phyloP scores from a whole-genome alignment of 495 filamentous ascomycete genomes.

The Hypoxylon subgilvum region DNA sequence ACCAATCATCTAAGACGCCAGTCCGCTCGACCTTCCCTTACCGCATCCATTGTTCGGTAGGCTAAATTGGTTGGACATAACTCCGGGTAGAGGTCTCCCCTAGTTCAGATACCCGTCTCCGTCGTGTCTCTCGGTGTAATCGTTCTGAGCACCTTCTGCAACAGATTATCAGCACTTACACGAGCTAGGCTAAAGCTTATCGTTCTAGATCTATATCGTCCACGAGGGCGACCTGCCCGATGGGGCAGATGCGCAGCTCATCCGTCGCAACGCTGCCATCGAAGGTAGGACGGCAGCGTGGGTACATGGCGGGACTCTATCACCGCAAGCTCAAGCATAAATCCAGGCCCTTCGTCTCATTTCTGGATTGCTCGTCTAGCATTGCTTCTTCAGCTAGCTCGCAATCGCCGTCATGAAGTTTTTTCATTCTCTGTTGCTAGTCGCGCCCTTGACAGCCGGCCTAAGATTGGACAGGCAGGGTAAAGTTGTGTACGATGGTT shows the following conservation, averaged over 20 bases:
- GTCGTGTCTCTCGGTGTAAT: constrained; percentile 1
- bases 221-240: constrained; percentile 27
- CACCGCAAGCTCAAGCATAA: constrained; percentile 13
- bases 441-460: constrained; percentile 31
- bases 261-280: constrained; percentile 10
- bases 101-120: constrained; percentile 3
- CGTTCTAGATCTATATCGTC: constrained; percentile 18
- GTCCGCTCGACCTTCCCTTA: constrained; percentile 13
- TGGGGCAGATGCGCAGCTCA: constrained; percentile 32
- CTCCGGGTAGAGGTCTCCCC: constrained; percentile 2
- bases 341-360: neutral
- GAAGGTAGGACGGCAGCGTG: neutral
- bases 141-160: constrained; percentile 25
- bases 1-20: neutral
- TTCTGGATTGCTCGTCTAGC: neutral
- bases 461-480: constrained; percentile 38
- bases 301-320: neutral
- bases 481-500: constrained; percentile 49
- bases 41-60: constrained; percentile 16
- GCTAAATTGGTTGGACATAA: constrained; percentile 35
- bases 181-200: constrained; percentile 32
- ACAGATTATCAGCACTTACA: constrained; percentile 17
- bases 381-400: neutral
- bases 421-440: constrained; percentile 17
- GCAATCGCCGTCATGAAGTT: constrained; percentile 36